Evolutionary conservation across 1,139 yeast species (phyloP).

Genomic region (Suzukiozyma palmioleophila): DNA sequence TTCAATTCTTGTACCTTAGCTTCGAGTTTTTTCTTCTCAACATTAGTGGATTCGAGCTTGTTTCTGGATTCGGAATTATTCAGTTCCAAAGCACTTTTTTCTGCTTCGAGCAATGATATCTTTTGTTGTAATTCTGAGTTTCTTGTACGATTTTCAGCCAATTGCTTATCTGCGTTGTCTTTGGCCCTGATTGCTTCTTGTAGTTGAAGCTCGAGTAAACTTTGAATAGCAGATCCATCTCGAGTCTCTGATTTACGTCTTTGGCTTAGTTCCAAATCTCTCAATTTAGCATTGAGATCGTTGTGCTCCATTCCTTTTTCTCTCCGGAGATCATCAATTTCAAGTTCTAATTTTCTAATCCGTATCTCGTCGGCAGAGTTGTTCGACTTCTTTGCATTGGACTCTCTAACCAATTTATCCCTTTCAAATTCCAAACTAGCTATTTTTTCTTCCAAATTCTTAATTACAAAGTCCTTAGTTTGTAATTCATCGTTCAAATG

Average conservation of each 20-base stretch:
- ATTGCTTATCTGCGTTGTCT: neutral
- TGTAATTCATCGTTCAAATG: constrained; percentile 6
- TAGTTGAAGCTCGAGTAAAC: constrained; percentile 5
- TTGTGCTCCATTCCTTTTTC: constrained; percentile 9
- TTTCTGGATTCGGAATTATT: neutral
- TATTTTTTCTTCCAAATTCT: constrained; percentile 16
- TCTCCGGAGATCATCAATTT: constrained; percentile 1
- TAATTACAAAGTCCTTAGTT: constrained; percentile 11
- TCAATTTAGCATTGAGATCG: constrained; percentile 4
- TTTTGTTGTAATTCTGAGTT: neutral
- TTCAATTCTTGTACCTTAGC: neutral
- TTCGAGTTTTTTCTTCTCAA: neutral
- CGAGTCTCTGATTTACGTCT: neutral
- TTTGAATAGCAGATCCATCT: constrained; percentile 2
- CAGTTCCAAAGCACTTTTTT: neutral
- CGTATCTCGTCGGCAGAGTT: constrained; percentile 1
- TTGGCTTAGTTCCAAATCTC: neutral
- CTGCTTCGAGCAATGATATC: neutral
- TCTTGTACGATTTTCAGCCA: neutral
- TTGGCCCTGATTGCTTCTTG: constrained; percentile 3
- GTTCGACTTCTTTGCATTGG: neutral
- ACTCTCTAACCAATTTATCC: neutral
- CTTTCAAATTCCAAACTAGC: constrained; percentile 12
- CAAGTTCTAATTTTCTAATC: constrained; percentile 2
- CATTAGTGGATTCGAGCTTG: neutral